A percentile compares a stretch with the other conserved stretches of the same genome.
phyloP scores from a whole-genome alignment of 1,284 basidiomycete species.

The Leccinum subrobustum region DNA sequence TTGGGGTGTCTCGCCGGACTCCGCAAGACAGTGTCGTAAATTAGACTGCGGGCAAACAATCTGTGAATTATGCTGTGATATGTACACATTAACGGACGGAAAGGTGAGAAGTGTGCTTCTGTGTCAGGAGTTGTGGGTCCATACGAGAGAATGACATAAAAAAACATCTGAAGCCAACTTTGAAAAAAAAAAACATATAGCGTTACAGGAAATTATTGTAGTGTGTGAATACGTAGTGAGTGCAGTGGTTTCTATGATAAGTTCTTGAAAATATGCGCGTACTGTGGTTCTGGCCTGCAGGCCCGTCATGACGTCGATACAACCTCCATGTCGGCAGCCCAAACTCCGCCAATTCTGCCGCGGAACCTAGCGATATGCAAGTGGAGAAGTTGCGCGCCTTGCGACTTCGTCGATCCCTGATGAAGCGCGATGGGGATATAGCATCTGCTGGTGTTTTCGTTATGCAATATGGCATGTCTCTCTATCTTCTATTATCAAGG shows the following conservation, averaged over 20 bases:
- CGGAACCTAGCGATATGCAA: slow-evolving; percentile 13
- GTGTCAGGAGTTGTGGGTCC: neutral
- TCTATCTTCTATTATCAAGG: slow-evolving; percentile 10
- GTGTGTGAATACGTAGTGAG: neutral
- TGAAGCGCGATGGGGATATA: slow-evolving; percentile 14
- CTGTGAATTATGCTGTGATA: neutral
- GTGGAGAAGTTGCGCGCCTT: slow-evolving; percentile 16
- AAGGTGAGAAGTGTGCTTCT: neutral
- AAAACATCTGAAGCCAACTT: neutral
- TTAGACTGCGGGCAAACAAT: neutral
- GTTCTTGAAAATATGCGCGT: neutral
- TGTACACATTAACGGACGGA: neutral
- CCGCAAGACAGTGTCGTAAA: neutral
- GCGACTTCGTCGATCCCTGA: slow-evolving; percentile 6
- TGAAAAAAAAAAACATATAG: neutral
- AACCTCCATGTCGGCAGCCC: slow-evolving; percentile 22
- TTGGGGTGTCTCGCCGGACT: neutral
- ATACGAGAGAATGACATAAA: neutral
- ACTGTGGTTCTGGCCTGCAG: neutral
- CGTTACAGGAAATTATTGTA: neutral
- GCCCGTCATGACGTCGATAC: slow-evolving; percentile 1
- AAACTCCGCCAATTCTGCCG: neutral
- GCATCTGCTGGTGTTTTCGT: neutral
- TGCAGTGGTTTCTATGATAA: neutral
- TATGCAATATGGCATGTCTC: neutral